Evolutionary conservation across 192 early-diverging fungal species (phyloP), one percentile per base, ranked within the genome.

Genomic region (Physocladia obscura): DNA sequence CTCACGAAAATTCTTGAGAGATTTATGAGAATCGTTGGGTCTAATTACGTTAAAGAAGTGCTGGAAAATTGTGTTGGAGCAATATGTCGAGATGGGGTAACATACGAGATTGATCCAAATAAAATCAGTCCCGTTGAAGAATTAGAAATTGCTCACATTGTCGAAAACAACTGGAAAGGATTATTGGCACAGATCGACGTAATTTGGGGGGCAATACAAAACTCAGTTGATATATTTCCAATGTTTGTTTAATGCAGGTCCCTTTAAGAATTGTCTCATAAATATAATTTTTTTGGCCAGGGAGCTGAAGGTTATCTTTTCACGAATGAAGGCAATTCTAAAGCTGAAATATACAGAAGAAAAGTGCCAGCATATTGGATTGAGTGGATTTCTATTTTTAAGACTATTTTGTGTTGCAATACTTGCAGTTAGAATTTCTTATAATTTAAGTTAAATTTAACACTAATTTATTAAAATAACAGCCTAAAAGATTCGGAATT

Each of bases 321-420:
- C 30, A 8, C 24, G 59, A 26, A 51, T 62, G 50, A 51, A 77
- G 62, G 55, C 22, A 62, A 61, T 21, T 21, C 50, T 65, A 19
- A 65, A 65, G 49, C 39, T 24, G 6, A 65, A 52, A 52, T 65
- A 52, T 49, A 2, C 63, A 21, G 63, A 65, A 39, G 49, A 38
- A 72, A 76, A 61, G 74, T 76, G 49, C 67, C 75, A 39, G 48
- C 80, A 83, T 37, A 58, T 75, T 8, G 75, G 82, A 8, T 74
- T 87, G 50, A 83, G 78, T 51, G 81, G 82, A 11, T 87, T 87
- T 68, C 72, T 87, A 15, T 87, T 87, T 52, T 51, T 87, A 40
- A 58, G 86, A 26, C 82, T 87, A 35, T 87, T 87, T 57, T 82
- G 80, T 48, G 82, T 86, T 17, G 85, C 86, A 0, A 83, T 87